phyloP scores from a whole-genome alignment of 2,329 filamentous ascomycete genomes.

The Claviceps spartinae region DNA sequence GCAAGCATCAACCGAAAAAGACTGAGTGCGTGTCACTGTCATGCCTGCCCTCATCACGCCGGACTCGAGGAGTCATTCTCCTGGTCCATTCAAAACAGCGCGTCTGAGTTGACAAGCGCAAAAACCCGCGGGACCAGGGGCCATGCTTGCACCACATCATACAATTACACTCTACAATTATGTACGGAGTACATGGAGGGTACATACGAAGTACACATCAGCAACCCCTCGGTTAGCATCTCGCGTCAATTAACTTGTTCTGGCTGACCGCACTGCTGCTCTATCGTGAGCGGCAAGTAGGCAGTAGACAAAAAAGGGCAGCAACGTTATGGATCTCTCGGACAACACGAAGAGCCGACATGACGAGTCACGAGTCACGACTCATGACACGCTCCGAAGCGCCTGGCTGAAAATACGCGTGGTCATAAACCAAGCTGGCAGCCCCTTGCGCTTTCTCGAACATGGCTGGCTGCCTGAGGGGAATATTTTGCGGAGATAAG shows the following conservation, averaged over 20 bases:
- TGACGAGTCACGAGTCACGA: no score
- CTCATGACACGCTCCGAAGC: background rate
- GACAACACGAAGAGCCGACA: no score
- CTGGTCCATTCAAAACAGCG: background rate
- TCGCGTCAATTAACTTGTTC: background rate
- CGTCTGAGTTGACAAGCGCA: background rate
- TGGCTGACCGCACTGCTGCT: background rate
- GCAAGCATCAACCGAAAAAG: background rate
- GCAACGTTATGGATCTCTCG: no score
- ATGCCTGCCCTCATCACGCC: background rate
- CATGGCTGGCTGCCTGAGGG: background rate
- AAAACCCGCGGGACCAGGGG: background rate
- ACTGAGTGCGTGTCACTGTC: background rate
- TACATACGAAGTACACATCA: background rate
- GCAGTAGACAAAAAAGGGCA: background rate
- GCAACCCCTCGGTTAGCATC: background rate
- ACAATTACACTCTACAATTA: no score
- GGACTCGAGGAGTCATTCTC: background rate
- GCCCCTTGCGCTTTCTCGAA: background rate
- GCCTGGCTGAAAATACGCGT: background rate
- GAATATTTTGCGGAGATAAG: slow-evolving; percentile 4
- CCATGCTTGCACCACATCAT: no score
- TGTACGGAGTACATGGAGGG: no score
- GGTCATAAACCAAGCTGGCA: background rate
- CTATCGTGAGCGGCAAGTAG: background rate